Evolutionary conservation across 345 rosid genomes (phyloP).

Genomic region (Sisymbrium altissimum): DNA sequence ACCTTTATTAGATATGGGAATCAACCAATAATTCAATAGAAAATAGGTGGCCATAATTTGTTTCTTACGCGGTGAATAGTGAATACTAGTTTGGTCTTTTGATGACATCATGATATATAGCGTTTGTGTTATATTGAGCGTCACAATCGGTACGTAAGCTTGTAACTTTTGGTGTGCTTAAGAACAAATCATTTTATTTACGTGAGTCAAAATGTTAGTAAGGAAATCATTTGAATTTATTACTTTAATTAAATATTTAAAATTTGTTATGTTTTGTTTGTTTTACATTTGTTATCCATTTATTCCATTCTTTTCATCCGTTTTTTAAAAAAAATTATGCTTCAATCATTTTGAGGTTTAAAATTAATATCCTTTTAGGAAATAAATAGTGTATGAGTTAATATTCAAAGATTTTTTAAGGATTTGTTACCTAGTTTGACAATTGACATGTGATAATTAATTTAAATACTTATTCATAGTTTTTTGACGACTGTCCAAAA

Average conservation of each 20-base stretch:
- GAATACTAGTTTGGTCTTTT: background rate
- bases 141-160: background rate
- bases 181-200: background rate
- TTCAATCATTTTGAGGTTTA: background rate
- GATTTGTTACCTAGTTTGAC: slow-evolving; percentile 19
- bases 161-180: background rate
- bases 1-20: slow-evolving; percentile 8
- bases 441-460: background rate
- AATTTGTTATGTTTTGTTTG: background rate
- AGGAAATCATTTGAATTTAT: background rate
- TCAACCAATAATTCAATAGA: background rate
- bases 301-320: background rate
- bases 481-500: no score
- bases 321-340: no score
- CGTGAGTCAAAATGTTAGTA: background rate
- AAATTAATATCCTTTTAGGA: background rate
- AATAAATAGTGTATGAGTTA: background rate
- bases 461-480: background rate
- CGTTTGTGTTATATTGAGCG: background rate
- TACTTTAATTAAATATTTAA: background rate
- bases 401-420: slow-evolving; percentile 9
- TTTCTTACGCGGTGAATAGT: background rate
- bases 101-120: background rate
- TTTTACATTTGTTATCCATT: background rate
- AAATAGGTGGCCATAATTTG: background rate